Evolutionary conservation across 805 yeast species (phyloP), one percentile per base, ranked within the genome.

Genomic region (Ogataea pini): DNA sequence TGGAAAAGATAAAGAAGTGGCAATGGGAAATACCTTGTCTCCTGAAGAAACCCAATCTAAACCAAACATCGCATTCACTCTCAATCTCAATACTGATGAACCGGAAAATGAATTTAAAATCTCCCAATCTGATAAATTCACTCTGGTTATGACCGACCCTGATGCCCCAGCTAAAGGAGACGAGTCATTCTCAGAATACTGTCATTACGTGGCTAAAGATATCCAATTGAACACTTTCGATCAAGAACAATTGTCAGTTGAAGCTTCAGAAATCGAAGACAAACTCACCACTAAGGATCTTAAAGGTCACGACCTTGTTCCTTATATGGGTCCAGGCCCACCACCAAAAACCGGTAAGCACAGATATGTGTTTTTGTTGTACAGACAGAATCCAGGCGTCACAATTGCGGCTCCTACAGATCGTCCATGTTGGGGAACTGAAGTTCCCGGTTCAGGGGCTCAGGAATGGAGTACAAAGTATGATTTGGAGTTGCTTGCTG

Each of bases 91-190:
- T 36, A 52, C 60, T 14, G 69, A 72, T 32, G 67, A 70, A 46
- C 39, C 45, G 1, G 43, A 47, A 12, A n/a, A 39, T 7, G 74
- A 72, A 29, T 58, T 74, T 54, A 74, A 72, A 52, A 69, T 77
- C 32, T 60, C 70, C 13, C 57, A 66, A 19, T 65, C 73, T 20
- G 85, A 82, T 55, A 68, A 76, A 43, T 90, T 86, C 69, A 81
- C 94, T 9, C 70, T 91, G 55, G 86, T 87, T 2, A 57, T 90
- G 55, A 91, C 97, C 7, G 97, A 90, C 67, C 97, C 97, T 1
- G 97, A 90, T 72, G 97, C 97, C 7, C 97, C 97, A 12, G 79
- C 90, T 3, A 77, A 82, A 57, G 75, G 78, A 2, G 96, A 90
- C 65, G 81, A 84, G 61, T 88, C 83, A 63, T 89, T 96, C 95